These are phyloP conservation scores for Cylindrotheca closterium DNA, from an alignment of 108 stramenopile genomes.

Conservation along the genomic window DNA sequence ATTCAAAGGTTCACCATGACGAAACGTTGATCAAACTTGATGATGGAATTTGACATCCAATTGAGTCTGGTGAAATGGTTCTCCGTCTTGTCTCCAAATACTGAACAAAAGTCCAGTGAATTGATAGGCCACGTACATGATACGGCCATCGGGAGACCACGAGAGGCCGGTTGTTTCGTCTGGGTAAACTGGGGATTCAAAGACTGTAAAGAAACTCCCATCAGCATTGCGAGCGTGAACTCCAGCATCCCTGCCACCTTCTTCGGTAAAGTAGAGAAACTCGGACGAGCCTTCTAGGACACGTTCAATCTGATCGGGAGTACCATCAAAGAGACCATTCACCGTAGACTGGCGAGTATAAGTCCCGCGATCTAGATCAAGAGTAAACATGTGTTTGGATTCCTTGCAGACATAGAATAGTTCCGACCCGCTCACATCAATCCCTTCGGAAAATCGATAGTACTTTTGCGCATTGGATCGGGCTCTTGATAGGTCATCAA, in stretches of 20 bases:
- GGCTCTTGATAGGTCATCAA: conserved; percentile 13
- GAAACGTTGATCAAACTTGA: no score
- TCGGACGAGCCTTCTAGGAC: conserved; percentile 5
- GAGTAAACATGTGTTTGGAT: conserved; percentile 29
- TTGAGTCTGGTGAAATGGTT: conserved; percentile 20
- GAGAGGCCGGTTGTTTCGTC: conserved; percentile 62
- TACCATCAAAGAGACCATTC: conserved; percentile 28
- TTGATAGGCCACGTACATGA: conserved; percentile 62
- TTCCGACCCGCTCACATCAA: conserved; percentile 24
- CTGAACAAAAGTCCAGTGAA: conserved; percentile 36
- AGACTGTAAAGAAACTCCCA: conserved; percentile 37
- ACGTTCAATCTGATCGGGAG: conserved; percentile 40
- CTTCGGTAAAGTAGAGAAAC: conserved; percentile 57
- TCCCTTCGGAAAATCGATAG: conserved; percentile 42
- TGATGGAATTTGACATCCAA: conserved; percentile 43
- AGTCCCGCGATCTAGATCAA: conserved; percentile 36
- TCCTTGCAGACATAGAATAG: conserved; percentile 42
- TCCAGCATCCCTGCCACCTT: conserved; percentile 38
- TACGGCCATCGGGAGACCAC: conserved; percentile 49
- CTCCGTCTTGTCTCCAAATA: conserved; percentile 47
- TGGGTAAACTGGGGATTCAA: conserved; percentile 26
- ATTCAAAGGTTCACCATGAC: no score
- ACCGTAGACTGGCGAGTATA: conserved; percentile 22
- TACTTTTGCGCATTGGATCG: conserved; percentile 26
- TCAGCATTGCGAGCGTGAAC: conserved; percentile 37